Conservation (phyloP, 2,329 filamentous ascomycete genomes). For the Ophiocordyceps unilateralis region DNA sequence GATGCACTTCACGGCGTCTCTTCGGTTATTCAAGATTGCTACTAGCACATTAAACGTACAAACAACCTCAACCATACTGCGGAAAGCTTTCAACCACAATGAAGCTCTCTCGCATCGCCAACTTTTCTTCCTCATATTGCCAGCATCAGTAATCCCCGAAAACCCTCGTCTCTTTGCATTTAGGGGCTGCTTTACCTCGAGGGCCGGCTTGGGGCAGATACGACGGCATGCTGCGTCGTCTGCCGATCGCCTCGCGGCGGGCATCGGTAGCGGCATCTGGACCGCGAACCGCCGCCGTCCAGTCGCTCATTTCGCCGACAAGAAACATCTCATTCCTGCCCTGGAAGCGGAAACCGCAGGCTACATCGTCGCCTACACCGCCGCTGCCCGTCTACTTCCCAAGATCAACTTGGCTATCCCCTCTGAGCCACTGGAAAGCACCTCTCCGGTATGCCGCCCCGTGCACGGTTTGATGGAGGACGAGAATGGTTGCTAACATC, state of each 20-base stretch:
- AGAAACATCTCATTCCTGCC: slow-evolving; percentile 17
- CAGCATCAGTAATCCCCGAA: background rate
- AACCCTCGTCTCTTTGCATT: too few species aligned
- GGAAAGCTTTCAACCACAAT: too few species aligned
- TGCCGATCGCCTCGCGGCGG: slow-evolving; percentile 8
- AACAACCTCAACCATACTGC: too few species aligned
- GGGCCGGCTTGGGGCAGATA: background rate
- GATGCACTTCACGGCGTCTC: too few species aligned
- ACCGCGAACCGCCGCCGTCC: slow-evolving; percentile 7
- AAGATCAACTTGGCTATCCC: background rate
- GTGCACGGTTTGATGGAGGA: too few species aligned
- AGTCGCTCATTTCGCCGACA: slow-evolving; percentile 6
- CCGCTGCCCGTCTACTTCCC: slow-evolving; percentile 18
- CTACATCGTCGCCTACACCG: slow-evolving; percentile 2
- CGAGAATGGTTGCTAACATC: too few species aligned
- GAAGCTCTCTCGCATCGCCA: too few species aligned
- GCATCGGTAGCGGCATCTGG: slow-evolving; percentile 6
- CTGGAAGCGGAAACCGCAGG: slow-evolving; percentile 10
- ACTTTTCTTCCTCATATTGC: too few species aligned
- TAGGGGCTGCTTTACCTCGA: background rate
- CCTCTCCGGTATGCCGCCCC: slow-evolving; percentile 11
- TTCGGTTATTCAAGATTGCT: too few species aligned
- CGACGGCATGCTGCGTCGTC: slow-evolving; percentile 8
- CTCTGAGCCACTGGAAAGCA: slow-evolving; percentile 6
- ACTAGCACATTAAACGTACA: too few species aligned